Conservation (phyloP, 2,329 filamentous ascomycete species). For the Apiospora aurea region DNA sequence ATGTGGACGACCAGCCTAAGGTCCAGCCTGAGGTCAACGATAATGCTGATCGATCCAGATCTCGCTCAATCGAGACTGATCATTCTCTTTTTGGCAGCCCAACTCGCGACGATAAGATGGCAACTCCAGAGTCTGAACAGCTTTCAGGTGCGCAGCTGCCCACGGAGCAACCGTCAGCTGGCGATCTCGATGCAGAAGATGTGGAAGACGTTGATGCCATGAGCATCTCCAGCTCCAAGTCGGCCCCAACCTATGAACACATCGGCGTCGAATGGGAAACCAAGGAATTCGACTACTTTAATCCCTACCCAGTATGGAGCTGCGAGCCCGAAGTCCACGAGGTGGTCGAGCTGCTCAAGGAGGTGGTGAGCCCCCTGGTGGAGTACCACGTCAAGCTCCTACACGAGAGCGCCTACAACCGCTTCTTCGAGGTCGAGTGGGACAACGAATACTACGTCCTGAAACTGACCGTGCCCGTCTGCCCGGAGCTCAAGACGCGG, state of each 20-base stretch:
- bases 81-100: neutral
- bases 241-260: neutral
- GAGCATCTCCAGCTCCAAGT: neutral
- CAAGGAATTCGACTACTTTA: neutral
- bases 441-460: constrained; percentile 41
- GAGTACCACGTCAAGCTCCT: constrained; percentile 33
- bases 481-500: constrained; percentile 37
- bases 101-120: neutral
- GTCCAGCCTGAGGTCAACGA: neutral
- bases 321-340: constrained; percentile 34
- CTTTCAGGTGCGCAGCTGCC: neutral
- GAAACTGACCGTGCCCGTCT: constrained; percentile 38
- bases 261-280: neutral
- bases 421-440: constrained; percentile 36
- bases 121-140: neutral
- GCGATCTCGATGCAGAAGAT: neutral
- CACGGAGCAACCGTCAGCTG: neutral
- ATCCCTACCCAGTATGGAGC: constrained; percentile 29
- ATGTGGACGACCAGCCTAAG: no score
- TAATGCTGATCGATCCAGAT: neutral
- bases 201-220: neutral
- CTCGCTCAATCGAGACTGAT: neutral
- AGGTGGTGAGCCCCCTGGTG: constrained; percentile 27
- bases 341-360: constrained; percentile 34
- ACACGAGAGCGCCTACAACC: constrained; percentile 35